Base-by-base conservation (phyloP, 495 filamentous ascomycete species). In the Aspergillus avenaceus region DNA sequence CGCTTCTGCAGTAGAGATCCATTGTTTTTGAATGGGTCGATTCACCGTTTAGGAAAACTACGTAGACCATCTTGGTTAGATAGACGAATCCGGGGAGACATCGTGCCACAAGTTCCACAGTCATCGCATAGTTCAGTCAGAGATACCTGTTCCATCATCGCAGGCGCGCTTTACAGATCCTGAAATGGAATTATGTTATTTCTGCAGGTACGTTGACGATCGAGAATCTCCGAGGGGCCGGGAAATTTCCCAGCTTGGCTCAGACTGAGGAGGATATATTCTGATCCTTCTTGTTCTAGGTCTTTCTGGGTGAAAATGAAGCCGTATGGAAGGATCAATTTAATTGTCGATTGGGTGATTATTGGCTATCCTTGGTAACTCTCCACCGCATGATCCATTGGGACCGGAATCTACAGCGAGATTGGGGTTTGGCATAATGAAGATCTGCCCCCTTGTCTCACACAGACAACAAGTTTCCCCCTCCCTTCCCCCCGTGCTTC, bases 401-500 rank as follows among this genome's bases (percentile, higher is more conserved):
- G 21, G 38, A 45, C 12, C 29, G 24, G 14, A 31, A 47, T 47
- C 45, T 34, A 47, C 27, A 24, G 19, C 31, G 31, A 19, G 31
- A 14, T 47, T n/a, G n/a, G n/a, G n/a, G n/a, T n/a, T n/a, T n/a
- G 23, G 32, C n/a, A 34, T 19, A 36, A 32, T 36, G 13, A 36
- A 36, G 21, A 36, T 36, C 19, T n/a, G n/a, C 19, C 37, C 32
- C 14, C n/a, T 45, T 58, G 55, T 54, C 50, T 58, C 47, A 58
- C 24, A 25, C 44, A 41, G 45, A 9, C 16, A 25, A 37, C 38
- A 16, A 21, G 22, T n/a, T n/a, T n/a, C n/a, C n/a, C n/a, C n/a
- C n/a, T n/a, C n/a, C n/a, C n/a, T n/a, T n/a, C n/a, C 27, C 44
- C 53, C 50, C 37, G 37, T 56, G 46, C 49, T 53, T 55, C 28